phyloP scores from a whole-genome alignment of 257 asterid genomes.

The Solanum virginianum region DNA sequence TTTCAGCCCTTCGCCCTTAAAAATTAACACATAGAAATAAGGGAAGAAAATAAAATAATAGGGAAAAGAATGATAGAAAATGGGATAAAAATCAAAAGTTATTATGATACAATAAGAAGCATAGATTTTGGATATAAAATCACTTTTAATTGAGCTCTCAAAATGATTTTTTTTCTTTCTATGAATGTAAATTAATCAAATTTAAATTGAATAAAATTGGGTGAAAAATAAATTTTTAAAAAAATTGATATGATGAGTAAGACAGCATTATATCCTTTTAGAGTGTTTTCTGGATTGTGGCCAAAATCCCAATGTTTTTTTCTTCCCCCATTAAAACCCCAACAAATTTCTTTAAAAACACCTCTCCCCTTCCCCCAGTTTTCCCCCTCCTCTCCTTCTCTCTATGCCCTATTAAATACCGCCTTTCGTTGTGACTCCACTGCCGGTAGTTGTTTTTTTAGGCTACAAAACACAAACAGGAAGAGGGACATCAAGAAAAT shows the following conservation, averaged over 20 bases:
- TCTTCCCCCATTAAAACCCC: constrained; percentile 11
- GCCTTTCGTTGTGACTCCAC: not conserved
- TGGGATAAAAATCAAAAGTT: not conserved
- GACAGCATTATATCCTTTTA: constrained; percentile 26
- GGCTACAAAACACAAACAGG: not conserved
- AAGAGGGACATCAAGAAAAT: not conserved
- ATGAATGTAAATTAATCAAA: not conserved
- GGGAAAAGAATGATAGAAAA: not conserved
- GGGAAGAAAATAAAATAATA: not conserved
- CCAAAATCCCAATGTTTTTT: constrained; percentile 13
- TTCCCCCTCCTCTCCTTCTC: not conserved
- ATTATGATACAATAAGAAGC: not conserved
- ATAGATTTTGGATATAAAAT: not conserved
- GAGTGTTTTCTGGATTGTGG: constrained; percentile 9
- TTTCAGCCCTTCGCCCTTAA: not conserved
- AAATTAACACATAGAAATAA: not conserved
- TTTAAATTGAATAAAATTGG: not conserved
- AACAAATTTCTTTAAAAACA: not conserved
- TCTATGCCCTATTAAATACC: constrained; percentile 17
- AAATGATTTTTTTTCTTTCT: too few relatives aligned
- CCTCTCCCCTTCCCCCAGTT: not conserved
- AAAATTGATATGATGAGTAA: constrained; percentile 19
- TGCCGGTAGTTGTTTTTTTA: not conserved
- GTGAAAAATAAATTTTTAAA: not conserved
- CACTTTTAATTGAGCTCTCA: not conserved